Conservation (phyloP, 2,329 filamentous ascomycete genomes). For the Phaeophleospora eucalypticola region DNA sequence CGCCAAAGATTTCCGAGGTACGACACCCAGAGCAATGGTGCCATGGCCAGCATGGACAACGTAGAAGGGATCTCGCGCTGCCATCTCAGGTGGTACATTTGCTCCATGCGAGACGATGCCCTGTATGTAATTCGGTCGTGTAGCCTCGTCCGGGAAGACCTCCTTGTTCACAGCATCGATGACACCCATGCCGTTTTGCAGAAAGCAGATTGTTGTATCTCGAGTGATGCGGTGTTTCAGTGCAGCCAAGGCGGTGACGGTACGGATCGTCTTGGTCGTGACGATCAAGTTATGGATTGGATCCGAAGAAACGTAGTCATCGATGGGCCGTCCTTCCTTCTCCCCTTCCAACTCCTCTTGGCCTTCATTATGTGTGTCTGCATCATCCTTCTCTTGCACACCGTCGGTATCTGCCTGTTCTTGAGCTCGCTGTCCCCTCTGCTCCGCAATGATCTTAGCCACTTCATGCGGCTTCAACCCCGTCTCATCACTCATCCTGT, state of each 20-base stretch:
- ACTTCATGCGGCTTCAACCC: slow-evolving; percentile 28
- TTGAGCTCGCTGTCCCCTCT: too few relatives aligned
- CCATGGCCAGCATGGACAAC: slow-evolving; percentile 57
- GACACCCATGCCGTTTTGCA: slow-evolving; percentile 79
- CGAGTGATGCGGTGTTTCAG: slow-evolving; percentile 65
- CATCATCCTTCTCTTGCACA: not conserved
- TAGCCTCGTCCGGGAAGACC: slow-evolving; percentile 63
- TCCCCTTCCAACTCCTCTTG: not conserved
- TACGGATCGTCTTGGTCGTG: slow-evolving; percentile 68
- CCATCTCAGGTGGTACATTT: slow-evolving; percentile 38
- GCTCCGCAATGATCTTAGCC: slow-evolving; percentile 22
- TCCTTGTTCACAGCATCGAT: slow-evolving; percentile 70
- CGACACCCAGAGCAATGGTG: slow-evolving; percentile 53
- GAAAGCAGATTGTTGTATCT: slow-evolving; percentile 67
- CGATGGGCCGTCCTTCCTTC: not conserved
- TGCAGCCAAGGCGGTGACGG: slow-evolving; percentile 61
- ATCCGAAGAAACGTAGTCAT: slow-evolving; percentile 9
- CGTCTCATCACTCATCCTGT: slow-evolving; percentile 20
- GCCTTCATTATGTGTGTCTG: not conserved
- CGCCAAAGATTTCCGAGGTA: slow-evolving; percentile 37
- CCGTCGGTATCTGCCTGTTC: slow-evolving; percentile 14
- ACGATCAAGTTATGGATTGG: slow-evolving; percentile 70
- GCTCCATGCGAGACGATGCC: slow-evolving; percentile 62
- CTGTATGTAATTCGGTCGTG: slow-evolving; percentile 71
- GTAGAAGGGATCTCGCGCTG: slow-evolving; percentile 43